These are phyloP conservation scores for Penicillium sumatraense DNA, from an alignment of 2,329 filamentous ascomycete genomes.

Conservation along the genomic window DNA sequence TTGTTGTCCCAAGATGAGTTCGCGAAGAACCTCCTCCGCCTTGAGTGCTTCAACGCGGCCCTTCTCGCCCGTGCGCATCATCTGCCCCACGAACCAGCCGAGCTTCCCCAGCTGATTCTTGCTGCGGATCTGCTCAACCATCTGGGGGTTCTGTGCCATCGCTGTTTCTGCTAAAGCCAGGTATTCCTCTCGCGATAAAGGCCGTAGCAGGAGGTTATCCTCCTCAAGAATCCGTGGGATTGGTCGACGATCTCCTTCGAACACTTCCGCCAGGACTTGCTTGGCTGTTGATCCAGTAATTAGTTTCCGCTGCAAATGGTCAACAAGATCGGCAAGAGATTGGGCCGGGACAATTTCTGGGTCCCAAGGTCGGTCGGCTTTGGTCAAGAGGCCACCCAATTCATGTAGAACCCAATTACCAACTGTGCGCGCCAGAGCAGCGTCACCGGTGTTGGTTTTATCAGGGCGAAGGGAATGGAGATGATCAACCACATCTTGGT, in stretches of 20 bases:
- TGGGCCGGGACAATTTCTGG: slow-evolving; percentile 44
- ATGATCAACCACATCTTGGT: slow-evolving; percentile 54
- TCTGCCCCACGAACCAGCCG: slow-evolving; percentile 70
- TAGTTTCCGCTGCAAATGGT: slow-evolving; percentile 46
- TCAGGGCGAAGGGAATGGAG: slow-evolving; percentile 35
- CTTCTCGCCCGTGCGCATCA: slow-evolving; percentile 65
- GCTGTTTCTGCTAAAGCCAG: slow-evolving; percentile 57
- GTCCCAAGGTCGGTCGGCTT: slow-evolving; percentile 55
- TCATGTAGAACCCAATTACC: slow-evolving; percentile 79
- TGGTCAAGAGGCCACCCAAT: slow-evolving; percentile 66
- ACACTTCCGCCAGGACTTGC: slow-evolving; percentile 60
- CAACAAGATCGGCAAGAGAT: slow-evolving; percentile 51
- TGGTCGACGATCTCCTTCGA: slow-evolving; percentile 54
- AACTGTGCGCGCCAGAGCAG: slow-evolving; percentile 52
- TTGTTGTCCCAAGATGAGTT: slow-evolving; percentile 47
- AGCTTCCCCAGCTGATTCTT: slow-evolving; percentile 68
- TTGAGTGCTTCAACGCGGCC: slow-evolving; percentile 66
- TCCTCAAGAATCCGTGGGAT: slow-evolving; percentile 60
- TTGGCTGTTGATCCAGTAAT: slow-evolving; percentile 65
- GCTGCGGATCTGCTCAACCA: slow-evolving; percentile 63
- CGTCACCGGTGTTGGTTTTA: slow-evolving; percentile 30
- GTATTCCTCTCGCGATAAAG: slow-evolving; percentile 62
- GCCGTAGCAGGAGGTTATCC: slow-evolving; percentile 59
- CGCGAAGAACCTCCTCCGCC: slow-evolving; percentile 59
- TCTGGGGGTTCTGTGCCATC: slow-evolving; percentile 59